Conservation (phyloP, 2,329 filamentous ascomycete species). For the Neocucurbitaria cava region DNA sequence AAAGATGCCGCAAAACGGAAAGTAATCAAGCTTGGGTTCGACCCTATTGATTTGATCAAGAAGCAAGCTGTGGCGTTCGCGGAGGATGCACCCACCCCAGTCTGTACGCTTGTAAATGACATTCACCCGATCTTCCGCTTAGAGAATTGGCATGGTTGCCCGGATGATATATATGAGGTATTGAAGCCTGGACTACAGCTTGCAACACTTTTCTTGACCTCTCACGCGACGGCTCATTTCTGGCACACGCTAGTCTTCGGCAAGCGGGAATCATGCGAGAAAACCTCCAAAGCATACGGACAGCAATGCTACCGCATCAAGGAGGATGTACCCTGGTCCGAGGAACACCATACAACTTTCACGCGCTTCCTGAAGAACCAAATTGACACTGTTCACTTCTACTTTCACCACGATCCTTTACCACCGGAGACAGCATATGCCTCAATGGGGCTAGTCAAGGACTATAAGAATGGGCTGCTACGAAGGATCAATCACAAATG, state of each 20-base stretch:
- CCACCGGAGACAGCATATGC: conserved; percentile 46
- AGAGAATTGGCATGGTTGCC: conserved; percentile 50
- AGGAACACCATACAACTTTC: conserved; percentile 39
- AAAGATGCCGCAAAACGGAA: conserved; percentile 42
- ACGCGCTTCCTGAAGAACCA: conserved; percentile 40
- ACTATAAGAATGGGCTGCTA: conserved; percentile 47
- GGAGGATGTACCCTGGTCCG: conserved; percentile 43
- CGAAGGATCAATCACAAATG: conserved; percentile 45
- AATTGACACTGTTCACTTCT: conserved; percentile 47
- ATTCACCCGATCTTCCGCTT: conserved; percentile 47
- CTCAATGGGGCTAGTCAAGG: conserved; percentile 47
- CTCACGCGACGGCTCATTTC: conserved; percentile 46
- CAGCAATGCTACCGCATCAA: conserved; percentile 45
- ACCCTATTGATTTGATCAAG: conserved; percentile 48
- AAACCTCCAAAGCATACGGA: conserved; percentile 40
- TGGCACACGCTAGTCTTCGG: conserved; percentile 50
- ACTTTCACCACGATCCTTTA: conserved; percentile 47
- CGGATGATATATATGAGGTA: conserved; percentile 46
- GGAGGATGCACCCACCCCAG: conserved; percentile 19
- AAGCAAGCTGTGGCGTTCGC: conserved; percentile 48
- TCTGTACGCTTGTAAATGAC: conserved; percentile 44
- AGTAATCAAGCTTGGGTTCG: conserved; percentile 45
- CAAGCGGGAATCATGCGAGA: conserved; percentile 37
- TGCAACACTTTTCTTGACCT: conserved; percentile 41
- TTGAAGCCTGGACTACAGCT: conserved; percentile 48